These are phyloP conservation scores for Saitozyma podzolica DNA, from an alignment of 768 basidiomycete species.

Conservation along the genomic window DNA sequence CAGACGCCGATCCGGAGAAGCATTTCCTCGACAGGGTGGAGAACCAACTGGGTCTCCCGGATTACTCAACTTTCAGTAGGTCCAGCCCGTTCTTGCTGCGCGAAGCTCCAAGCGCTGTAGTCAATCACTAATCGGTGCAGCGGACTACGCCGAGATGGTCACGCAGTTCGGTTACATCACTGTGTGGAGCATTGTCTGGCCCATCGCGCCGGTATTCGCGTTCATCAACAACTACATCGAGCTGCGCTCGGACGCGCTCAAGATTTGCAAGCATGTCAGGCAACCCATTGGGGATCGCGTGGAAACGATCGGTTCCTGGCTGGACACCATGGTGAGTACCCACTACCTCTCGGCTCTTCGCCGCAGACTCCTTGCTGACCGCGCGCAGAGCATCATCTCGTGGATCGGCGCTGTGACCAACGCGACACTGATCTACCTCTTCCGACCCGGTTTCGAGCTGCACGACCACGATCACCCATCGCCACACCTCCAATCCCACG, in stretches of 20 bases:
- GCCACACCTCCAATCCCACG: conserved; percentile 34
- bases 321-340: conserved; percentile 70
- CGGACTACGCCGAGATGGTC: conserved; percentile 94
- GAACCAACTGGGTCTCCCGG: conserved; percentile 72
- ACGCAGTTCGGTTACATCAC: conserved; percentile 85
- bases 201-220: conserved; percentile 82
- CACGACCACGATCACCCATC: conserved; percentile 31
- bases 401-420: conserved; percentile 89
- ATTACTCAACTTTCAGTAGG: conserved; percentile 70
- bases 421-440: conserved; percentile 85
- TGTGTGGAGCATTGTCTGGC: conserved; percentile 93
- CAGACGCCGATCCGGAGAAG: conserved; percentile 62
- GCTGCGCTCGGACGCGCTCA: conserved; percentile 89
- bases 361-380: not conserved
- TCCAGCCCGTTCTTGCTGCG: not conserved
- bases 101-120: not conserved
- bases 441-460: conserved; percentile 55
- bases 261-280: conserved; percentile 80
- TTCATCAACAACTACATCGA: conserved; percentile 88
- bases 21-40: conserved; percentile 77
- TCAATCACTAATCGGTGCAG: conserved; percentile 21
- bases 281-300: conserved; percentile 83
- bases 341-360: not conserved
- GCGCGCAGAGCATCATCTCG: conserved; percentile 64
- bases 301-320: conserved; percentile 92